Evolutionary conservation across 2,329 filamentous ascomycete genomes (phyloP), one percentile per base, ranked within the genome.

Genomic region (Pseudocercospora eumusae): DNA sequence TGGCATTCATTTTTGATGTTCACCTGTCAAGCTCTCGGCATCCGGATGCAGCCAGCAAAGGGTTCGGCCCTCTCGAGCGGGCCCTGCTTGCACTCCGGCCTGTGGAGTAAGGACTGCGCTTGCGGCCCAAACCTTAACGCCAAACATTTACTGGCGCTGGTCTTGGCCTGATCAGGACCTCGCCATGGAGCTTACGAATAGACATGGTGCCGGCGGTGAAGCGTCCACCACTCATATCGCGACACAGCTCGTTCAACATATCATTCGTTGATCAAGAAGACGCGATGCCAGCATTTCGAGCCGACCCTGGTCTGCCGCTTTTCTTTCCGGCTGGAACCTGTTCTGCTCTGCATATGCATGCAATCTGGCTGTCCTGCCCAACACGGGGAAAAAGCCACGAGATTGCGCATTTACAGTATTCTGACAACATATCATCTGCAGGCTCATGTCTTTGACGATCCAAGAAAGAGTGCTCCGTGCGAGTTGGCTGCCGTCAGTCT

Each of bases 401-500:
- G 59, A 42, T 55, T 45, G 55, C 18, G 21, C 55, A 56, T 36
- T 36, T 33, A 23, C 53, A 52, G 44, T 47, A n/a, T 61, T 45
- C 42, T 27, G 54, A 56, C 52, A 40, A 21, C 33, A 28, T 42
- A 21, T 44, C 18, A 33, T 40, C 47, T 60, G 66, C 73, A 83
- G 81, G 66, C 75, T 81, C 55, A 74, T 82, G 66, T 80, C 80
- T 53, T 74, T 79, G 71, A 72, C 76, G 62, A 70, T 82, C 65
- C 75, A 76, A 65, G 73, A 71, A 50, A 74, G 68, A 53, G 65
- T 82, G 57, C 71, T 80, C 61, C 75, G 77, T 54, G 52, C 80
- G 64, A 71, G 74, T 65, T 74, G 77, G 62, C 68, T 83, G 31
- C 79, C 81, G 59, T 71, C 75, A 54, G 70, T 81, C 31, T 83